Percentiles rank a stretch among this genome's conserved stretches.
Evolutionary conservation across 345 rosid genomes (phyloP).

Genomic region (Eutrema japonicum): DNA sequence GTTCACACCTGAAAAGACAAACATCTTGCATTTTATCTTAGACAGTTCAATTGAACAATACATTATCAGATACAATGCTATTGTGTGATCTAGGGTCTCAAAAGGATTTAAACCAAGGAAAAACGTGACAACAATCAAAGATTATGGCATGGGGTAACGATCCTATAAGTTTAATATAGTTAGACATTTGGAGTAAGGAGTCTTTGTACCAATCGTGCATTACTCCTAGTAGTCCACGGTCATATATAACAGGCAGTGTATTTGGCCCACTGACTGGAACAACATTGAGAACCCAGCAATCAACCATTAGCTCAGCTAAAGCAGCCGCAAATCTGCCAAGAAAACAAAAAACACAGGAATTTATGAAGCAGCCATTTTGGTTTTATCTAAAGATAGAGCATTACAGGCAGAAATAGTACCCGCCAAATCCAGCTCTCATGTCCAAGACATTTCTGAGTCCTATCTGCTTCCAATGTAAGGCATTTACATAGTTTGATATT

Average conservation of each 20-base stretch:
- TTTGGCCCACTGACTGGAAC: conserved; percentile 90
- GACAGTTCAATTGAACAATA: not conserved
- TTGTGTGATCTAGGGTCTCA: not conserved
- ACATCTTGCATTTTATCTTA: not conserved
- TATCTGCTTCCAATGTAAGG: conserved; percentile 78
- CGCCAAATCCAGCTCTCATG: conserved; percentile 97
- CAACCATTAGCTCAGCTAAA: conserved; percentile 63
- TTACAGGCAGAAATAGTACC: conserved; percentile 52
- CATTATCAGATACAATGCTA: not conserved
- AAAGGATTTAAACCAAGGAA: conserved; percentile 1
- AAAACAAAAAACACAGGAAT: conserved; percentile 33
- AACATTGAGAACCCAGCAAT: conserved; percentile 91
- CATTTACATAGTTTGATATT: conserved; percentile 71
- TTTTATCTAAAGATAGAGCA: conserved; percentile 2
- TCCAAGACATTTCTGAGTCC: conserved; percentile 95
- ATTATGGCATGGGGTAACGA: conserved; percentile 10
- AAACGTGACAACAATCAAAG: conserved; percentile 9
- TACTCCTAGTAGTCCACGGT: conserved; percentile 93
- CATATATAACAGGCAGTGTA: conserved; percentile 94
- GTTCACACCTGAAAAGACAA: conserved; percentile 76
- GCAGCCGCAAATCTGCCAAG: conserved; percentile 89
- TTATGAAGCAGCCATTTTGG: not conserved
- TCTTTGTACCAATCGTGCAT: conserved; percentile 89
- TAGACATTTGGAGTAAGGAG: conserved; percentile 10
- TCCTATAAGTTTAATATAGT: not conserved